Conservation (phyloP, 2,329 filamentous ascomycete species). For the Neonectria hederae region DNA sequence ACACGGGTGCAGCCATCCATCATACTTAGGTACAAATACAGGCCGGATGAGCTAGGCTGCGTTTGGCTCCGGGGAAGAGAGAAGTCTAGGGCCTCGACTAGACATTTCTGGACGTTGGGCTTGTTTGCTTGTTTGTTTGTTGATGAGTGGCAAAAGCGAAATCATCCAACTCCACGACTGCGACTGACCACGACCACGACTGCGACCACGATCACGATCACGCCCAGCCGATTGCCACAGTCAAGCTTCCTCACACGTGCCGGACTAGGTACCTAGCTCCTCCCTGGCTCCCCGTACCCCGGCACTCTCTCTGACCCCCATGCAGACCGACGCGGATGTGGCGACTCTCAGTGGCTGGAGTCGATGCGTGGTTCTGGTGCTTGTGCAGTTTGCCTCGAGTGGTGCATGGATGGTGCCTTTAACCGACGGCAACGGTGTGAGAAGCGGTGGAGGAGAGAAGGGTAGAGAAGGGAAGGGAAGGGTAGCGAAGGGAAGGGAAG, state of each 20-base stretch:
- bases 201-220: neutral
- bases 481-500: neutral
- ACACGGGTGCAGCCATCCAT: constrained; percentile 11
- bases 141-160: neutral
- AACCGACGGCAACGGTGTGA: neutral
- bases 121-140: neutral
- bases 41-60: neutral
- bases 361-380: neutral
- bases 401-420: constrained; percentile 8
- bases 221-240: constrained; percentile 1
- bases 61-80: neutral
- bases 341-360: constrained; percentile 17
- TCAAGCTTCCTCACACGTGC: constrained; percentile 39
- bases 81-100: neutral
- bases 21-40: neutral
- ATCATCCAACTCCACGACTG: neutral
- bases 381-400: constrained; percentile 8
- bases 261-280: constrained; percentile 20
- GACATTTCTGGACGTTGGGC: neutral
- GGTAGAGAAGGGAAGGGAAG: neutral
- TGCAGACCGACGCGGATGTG: constrained; percentile 20
- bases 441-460: constrained; percentile 1
- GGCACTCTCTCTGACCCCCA: constrained; percentile 9
- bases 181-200: neutral
- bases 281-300: constrained; percentile 13